A percentile compares a stretch with the other conserved stretches of the same genome.
These are phyloP conservation scores for Debaryomyces udenii DNA, from an alignment of 1,139 yeast species.

Conservation along the genomic window DNA sequence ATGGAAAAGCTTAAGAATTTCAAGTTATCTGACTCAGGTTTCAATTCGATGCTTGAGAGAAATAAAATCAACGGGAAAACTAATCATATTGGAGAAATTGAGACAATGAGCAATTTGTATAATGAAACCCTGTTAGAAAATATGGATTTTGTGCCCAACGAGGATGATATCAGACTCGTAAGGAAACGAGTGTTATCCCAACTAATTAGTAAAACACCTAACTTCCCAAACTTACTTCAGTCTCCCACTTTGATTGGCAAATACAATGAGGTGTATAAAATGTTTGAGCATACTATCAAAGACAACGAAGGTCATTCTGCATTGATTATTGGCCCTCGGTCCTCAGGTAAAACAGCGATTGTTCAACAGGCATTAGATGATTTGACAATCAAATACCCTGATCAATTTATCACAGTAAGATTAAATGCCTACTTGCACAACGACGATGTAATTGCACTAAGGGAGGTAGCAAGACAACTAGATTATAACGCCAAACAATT, in stretches of 20 bases:
- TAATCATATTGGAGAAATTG: background rate
- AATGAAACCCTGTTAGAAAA: background rate
- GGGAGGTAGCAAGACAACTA: slow-evolving; percentile 84
- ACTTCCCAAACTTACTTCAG: slow-evolving; percentile 21
- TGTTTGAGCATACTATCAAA: slow-evolving; percentile 66
- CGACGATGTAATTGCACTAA: slow-evolving; percentile 77
- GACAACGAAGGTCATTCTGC: slow-evolving; percentile 82
- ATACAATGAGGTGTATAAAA: slow-evolving; percentile 51
- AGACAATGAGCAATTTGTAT: background rate
- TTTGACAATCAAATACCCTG: slow-evolving; percentile 40
- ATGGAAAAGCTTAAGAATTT: slow-evolving; percentile 8
- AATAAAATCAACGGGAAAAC: background rate
- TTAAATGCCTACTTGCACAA: slow-evolving; percentile 73
- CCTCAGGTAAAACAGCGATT: slow-evolving; percentile 73
- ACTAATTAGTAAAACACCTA: slow-evolving; percentile 20
- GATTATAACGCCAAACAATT: slow-evolving; percentile 46
- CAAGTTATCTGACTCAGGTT: slow-evolving; percentile 15
- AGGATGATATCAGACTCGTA: slow-evolving; percentile 19
- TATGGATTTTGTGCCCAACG: slow-evolving; percentile 7
- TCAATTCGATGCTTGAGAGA: slow-evolving; percentile 11
- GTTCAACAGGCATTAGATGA: slow-evolving; percentile 58
- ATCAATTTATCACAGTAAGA: slow-evolving; percentile 61
- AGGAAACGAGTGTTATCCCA: slow-evolving; percentile 24
- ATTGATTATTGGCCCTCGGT: slow-evolving; percentile 77
- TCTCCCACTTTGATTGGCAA: slow-evolving; percentile 32